A percentile compares a stretch with the other conserved stretches of the same genome.
phyloP scores from a whole-genome alignment of 352 stramenopile species.

The Aphanomyces invadans region DNA sequence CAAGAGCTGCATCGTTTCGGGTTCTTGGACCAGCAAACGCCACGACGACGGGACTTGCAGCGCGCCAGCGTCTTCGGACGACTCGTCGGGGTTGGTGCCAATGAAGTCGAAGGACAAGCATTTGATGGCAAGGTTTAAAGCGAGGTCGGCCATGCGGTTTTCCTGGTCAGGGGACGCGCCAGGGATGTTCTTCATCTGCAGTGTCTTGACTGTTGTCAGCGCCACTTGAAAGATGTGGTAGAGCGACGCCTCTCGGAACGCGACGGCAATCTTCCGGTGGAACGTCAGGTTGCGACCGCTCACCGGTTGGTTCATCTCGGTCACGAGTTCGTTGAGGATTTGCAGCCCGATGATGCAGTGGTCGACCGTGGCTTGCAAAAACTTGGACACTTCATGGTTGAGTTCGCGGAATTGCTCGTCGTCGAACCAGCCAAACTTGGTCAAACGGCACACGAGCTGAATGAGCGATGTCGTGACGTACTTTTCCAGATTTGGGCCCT shows the following conservation, averaged over 20 bases:
- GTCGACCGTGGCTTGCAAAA: slow-evolving; percentile 94
- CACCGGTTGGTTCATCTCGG: slow-evolving; percentile 96
- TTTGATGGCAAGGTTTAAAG: slow-evolving; percentile 88
- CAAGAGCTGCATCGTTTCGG: slow-evolving; percentile 90
- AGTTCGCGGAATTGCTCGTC: slow-evolving; percentile 95
- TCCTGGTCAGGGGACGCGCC: slow-evolving; percentile 82
- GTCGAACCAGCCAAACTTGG: slow-evolving; percentile 99
- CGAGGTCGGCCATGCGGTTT: slow-evolving; percentile 88
- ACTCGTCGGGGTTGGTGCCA: slow-evolving; percentile 97
- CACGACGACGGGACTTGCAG: slow-evolving; percentile 97
- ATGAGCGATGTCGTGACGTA: slow-evolving; percentile 95
- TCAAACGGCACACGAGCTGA: slow-evolving; percentile 96
- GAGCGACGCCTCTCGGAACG: slow-evolving; percentile 94
- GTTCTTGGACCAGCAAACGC: slow-evolving; percentile 90
- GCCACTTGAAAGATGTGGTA: slow-evolving; percentile 95
- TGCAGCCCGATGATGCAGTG: slow-evolving; percentile 97
- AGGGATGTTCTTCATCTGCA: slow-evolving; percentile 87
- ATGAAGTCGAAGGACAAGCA: slow-evolving; percentile 99
- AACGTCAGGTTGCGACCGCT: slow-evolving; percentile 92
- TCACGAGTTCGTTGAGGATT: slow-evolving; percentile 97
- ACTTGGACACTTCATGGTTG: slow-evolving; percentile 96
- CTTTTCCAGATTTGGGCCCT: slow-evolving; percentile 89
- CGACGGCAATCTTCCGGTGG: slow-evolving; percentile 96
- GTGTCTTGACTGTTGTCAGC: slow-evolving; percentile 93
- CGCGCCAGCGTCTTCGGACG: slow-evolving; percentile 94